Evolutionary conservation across 441 rosid species (phyloP).

Genomic region (Erodium moschatum): DNA sequence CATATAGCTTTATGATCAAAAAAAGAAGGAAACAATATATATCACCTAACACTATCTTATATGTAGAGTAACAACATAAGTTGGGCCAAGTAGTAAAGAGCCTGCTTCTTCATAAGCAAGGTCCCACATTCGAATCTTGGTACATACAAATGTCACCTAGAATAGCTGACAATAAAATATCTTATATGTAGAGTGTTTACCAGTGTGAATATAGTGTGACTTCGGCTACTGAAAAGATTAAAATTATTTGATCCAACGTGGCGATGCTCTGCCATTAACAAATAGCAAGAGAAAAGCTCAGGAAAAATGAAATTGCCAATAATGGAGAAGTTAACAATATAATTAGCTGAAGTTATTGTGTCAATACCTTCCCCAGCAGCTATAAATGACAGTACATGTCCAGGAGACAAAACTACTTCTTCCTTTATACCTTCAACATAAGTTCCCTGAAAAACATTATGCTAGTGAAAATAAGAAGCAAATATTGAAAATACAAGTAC

Average conservation of each 20-base stretch:
- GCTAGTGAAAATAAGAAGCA: slow-evolving; percentile 10
- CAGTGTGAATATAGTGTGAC: slow-evolving; percentile 97
- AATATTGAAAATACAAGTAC: background rate
- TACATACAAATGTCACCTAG: too few species aligned
- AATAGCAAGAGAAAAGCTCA: slow-evolving; percentile 17
- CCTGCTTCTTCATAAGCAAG: too few species aligned
- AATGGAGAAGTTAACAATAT: background rate
- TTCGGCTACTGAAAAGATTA: slow-evolving; percentile 92
- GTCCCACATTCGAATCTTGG: too few species aligned
- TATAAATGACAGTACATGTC: slow-evolving; percentile 94
- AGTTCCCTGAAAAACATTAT: slow-evolving; percentile 60
- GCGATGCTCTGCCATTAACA: slow-evolving; percentile 75
- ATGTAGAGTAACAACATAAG: too few species aligned
- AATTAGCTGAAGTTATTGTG: background rate
- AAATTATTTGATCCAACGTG: slow-evolving; percentile 99
- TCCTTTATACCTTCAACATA: slow-evolving; percentile 98
- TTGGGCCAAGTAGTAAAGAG: too few species aligned
- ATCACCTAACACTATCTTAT: too few species aligned
- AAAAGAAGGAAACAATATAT: too few species aligned
- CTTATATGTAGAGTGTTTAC: slow-evolving; percentile 28
- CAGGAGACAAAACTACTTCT: slow-evolving; percentile 98
- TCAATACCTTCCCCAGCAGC: slow-evolving; percentile 96
- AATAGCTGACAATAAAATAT: too few species aligned
- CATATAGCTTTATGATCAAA: too few species aligned
- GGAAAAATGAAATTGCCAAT: background rate